phyloP scores from a whole-genome alignment of 2,329 filamentous ascomycete species.

The Zasmidium cellare region DNA sequence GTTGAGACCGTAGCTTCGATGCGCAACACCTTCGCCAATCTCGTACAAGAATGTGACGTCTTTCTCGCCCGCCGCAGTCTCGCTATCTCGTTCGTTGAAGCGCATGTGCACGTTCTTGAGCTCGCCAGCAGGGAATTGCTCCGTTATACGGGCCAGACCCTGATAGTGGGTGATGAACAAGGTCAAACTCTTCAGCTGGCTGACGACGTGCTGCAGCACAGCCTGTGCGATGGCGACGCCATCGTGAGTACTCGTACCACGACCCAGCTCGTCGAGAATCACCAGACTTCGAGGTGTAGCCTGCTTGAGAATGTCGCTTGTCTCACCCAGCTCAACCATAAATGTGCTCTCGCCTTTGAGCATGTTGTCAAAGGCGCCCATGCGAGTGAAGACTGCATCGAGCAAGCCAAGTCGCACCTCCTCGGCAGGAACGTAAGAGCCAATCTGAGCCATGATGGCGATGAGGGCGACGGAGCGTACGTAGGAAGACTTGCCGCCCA shows the following conservation, averaged over 20 bases:
- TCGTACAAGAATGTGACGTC: constrained; percentile 95
- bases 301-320: constrained; percentile 83
- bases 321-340: constrained; percentile 96
- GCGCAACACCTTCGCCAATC: constrained; percentile 84
- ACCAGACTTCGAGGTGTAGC: constrained; percentile 83
- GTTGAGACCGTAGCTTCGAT: constrained; percentile 91
- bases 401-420: constrained; percentile 74
- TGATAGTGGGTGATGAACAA: constrained; percentile 99
- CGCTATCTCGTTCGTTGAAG: constrained; percentile 61
- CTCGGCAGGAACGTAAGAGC: constrained; percentile 85
- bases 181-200: constrained; percentile 72
- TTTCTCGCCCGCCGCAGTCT: constrained; percentile 55
- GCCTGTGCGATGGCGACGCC: constrained; percentile 93
- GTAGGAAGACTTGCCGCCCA: constrained; percentile 98
- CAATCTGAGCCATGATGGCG: constrained; percentile 89
- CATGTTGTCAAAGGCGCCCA: constrained; percentile 95
- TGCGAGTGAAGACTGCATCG: constrained; percentile 91
- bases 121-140: constrained; percentile 63
- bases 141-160: constrained; percentile 71
- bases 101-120: constrained; percentile 92
- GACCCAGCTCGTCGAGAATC: constrained; percentile 90
- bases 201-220: constrained; percentile 81
- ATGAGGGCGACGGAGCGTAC: constrained; percentile 91
- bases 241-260: constrained; percentile 92
- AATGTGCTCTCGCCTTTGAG: constrained; percentile 93